Base-by-base conservation (phyloP, 495 filamentous ascomycete genomes). In the Ascodesmis nigricans region DNA sequence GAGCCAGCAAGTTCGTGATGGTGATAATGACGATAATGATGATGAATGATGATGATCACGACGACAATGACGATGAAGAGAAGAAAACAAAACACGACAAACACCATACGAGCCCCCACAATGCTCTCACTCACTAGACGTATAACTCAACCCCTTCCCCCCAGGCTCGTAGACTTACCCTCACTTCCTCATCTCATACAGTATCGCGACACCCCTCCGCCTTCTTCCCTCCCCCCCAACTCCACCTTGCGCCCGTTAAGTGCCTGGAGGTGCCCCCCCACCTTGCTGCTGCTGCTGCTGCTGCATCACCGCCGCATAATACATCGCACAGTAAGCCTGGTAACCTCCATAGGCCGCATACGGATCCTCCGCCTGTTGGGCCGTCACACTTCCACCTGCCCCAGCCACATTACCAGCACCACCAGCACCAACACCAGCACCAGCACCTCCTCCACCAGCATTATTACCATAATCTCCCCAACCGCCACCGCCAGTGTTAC, bases 331-430 rank as follows among this genome's bases (percentile, higher is more conserved):
- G 29, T 52, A 52, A 20, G 35, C 39, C 29, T 52, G 48, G 7
- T 52, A 52, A 4, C 49, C 49, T 25, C 49, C 49, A 22, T 50
- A 52, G 8, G 49, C 49, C 1, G 49, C 49, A 30, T 52, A 52
- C 3, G 48, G 48, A 30, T 52, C 49, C 33, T 39, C 45, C 10
- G 32, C 38, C 16, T 46, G 41, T 4, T 31, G 25, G 8, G 36
- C 21, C 5, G 42, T 24, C 16, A 31, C 39, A 4, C 39, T 31
- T 15, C 15, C 33, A 23, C 16, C 31, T 3, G 17, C 26, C 2
- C 31, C 31, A 13, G 21, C 17, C 4, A 32, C 11, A 4, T 19
- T 13, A 34, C n/a, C 21, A 11, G 36, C 22, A 19, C 36, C 8
- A 2, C 27, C 9, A 19, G 37, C 21, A 9, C 21, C 11, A 14